phyloP scores from a whole-genome alignment of 2,329 filamentous ascomycete genomes.

The Graphiopsis chlorocephala region DNA sequence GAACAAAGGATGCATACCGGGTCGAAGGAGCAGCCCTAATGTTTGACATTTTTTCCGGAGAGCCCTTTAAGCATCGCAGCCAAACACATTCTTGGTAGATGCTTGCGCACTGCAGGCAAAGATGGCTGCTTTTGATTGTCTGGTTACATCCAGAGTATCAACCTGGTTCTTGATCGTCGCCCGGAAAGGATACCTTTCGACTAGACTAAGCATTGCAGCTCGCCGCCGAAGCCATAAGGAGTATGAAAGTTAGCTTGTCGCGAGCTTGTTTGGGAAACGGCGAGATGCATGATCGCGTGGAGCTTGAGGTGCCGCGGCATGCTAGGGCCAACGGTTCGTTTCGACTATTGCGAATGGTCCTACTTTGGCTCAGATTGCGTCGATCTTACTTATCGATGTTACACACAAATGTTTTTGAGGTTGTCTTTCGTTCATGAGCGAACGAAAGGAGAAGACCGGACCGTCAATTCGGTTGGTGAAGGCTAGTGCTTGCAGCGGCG shows the following conservation, averaged over 20 bases:
- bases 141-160: neutral
- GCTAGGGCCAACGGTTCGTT: neutral
- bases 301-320: neutral
- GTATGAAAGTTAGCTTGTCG: neutral
- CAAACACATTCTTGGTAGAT: neutral
- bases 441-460: no score
- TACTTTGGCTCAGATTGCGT: neutral
- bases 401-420: neutral
- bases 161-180: neutral
- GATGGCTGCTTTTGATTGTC: neutral
- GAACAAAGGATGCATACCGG: neutral
- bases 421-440: neutral
- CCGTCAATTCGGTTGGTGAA: no score
- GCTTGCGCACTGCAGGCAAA: neutral
- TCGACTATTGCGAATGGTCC: neutral
- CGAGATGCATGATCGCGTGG: neutral
- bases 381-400: neutral
- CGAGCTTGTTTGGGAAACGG: neutral
- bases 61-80: neutral
- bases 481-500: no score
- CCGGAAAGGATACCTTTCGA: neutral
- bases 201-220: neutral
- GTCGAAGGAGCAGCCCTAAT: neutral
- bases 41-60: neutral
- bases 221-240: neutral